Evolutionary conservation across 2,329 filamentous ascomycete species (phyloP).

Genomic region (Fusarium transvaalense): DNA sequence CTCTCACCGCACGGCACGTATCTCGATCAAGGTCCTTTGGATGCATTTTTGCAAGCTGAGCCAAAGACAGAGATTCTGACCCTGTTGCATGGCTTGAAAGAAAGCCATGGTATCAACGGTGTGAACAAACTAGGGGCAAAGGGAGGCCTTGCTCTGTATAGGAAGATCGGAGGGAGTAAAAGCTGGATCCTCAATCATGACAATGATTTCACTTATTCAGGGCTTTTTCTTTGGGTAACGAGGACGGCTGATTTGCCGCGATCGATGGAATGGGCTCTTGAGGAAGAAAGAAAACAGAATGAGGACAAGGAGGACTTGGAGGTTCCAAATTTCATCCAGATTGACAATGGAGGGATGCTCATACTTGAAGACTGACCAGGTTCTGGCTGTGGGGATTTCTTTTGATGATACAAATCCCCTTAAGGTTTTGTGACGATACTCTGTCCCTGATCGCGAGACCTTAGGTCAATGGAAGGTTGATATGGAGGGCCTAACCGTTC

Average conservation of each 20-base stretch:
- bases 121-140: neutral
- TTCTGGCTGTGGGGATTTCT: too few species aligned
- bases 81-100: neutral
- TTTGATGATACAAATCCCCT: too few species aligned
- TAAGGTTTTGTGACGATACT: too few species aligned
- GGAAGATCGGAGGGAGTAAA: neutral
- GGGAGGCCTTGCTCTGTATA: neutral
- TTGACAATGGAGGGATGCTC: neutral
- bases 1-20: neutral
- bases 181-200: neutral
- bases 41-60: neutral
- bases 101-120: neutral
- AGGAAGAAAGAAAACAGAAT: neutral
- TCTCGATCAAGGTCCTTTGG: neutral
- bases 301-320: neutral
- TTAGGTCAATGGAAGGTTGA: too few species aligned
- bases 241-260: neutral
- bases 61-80: neutral
- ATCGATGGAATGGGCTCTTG: conserved; percentile 1
- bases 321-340: neutral
- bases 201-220: neutral
- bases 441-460: too few species aligned
- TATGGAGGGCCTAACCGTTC: too few species aligned
- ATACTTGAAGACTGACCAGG: neutral
- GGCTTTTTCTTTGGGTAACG: neutral